Evolutionary conservation across 208 protist species (phyloP).

Genomic region (Crithidia acanthocephali): DNA sequence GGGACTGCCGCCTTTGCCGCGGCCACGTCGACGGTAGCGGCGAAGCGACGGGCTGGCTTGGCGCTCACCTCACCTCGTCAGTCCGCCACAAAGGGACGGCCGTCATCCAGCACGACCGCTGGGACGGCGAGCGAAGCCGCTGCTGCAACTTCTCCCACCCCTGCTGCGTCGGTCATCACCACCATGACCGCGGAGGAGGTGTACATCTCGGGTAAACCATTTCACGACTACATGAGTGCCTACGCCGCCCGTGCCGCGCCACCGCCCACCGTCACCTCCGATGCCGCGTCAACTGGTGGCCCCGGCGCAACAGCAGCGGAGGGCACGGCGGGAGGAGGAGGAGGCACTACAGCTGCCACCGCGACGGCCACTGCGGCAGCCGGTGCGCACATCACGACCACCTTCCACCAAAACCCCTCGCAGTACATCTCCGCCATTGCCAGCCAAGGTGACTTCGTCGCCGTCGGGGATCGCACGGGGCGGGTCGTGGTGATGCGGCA

Average conservation of each 20-base stretch:
- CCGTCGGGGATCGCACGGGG: constrained; percentile 79
- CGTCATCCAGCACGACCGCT: neutral
- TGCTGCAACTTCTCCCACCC: neutral
- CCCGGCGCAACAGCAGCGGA: neutral
- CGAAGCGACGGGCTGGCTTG: constrained; percentile 10
- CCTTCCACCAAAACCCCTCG: constrained; percentile 51
- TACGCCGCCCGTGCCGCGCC: constrained; percentile 11
- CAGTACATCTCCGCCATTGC: constrained; percentile 76
- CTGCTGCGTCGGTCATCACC: constrained; percentile 3
- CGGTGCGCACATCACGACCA: constrained; percentile 24
- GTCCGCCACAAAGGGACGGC: constrained; percentile 3
- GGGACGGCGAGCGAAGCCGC: neutral
- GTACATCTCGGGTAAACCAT: constrained; percentile 48
- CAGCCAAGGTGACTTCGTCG: constrained; percentile 69
- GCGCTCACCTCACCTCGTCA: constrained; percentile 4
- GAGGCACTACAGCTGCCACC: neutral
- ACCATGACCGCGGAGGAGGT: constrained; percentile 40
- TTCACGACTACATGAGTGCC: constrained; percentile 41
- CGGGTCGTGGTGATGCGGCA: constrained; percentile 76
- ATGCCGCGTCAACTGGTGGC: neutral
- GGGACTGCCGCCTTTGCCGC: neutral
- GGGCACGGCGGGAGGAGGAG: neutral
- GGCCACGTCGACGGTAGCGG: neutral
- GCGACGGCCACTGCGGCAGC: constrained; percentile 16
- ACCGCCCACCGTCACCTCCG: neutral